Conservation (phyloP, 108 stramenopile genomes). For the Skeletonema menzelii region DNA sequence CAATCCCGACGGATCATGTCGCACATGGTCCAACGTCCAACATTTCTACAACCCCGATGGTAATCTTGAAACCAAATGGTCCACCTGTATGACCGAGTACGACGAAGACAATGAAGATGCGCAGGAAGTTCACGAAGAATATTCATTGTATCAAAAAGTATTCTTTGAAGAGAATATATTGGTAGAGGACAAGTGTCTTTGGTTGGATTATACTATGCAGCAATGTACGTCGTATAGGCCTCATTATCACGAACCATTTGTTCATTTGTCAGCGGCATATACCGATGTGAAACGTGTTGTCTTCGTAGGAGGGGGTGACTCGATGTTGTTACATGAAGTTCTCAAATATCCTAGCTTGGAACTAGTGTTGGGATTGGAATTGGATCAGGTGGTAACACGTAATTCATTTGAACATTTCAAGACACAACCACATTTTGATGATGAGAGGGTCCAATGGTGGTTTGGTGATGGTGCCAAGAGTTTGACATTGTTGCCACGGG, state of each 20-base stretch:
- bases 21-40: conserved; percentile 11
- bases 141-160: conserved; percentile 38
- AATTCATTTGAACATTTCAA: conserved; percentile 71
- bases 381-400: conserved; percentile 76
- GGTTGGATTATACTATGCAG: conserved; percentile 70
- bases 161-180: conserved; percentile 39
- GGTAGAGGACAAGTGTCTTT: conserved; percentile 61
- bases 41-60: conserved; percentile 37
- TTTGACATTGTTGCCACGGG: conserved; percentile 71
- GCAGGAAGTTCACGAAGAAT: conserved; percentile 24
- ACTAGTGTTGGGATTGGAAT: conserved; percentile 79
- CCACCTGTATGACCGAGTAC: conserved; percentile 35
- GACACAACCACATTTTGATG: conserved; percentile 83
- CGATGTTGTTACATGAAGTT: conserved; percentile 83
- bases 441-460: conserved; percentile 88
- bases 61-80: conserved; percentile 33
- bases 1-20: conserved; percentile 29
- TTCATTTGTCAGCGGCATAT: conserved; percentile 80
- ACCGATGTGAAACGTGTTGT: conserved; percentile 66
- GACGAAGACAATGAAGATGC: conserved; percentile 42
- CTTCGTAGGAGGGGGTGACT: conserved; percentile 86
- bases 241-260: conserved; percentile 80
- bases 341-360: conserved; percentile 81
- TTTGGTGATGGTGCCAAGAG: conserved; percentile 88
- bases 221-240: conserved; percentile 76